A percentile compares a stretch with the other conserved stretches of the same genome.
These are phyloP conservation scores for Aspergillus affinis DNA, from an alignment of 495 filamentous ascomycete genomes.

Conservation along the genomic window DNA sequence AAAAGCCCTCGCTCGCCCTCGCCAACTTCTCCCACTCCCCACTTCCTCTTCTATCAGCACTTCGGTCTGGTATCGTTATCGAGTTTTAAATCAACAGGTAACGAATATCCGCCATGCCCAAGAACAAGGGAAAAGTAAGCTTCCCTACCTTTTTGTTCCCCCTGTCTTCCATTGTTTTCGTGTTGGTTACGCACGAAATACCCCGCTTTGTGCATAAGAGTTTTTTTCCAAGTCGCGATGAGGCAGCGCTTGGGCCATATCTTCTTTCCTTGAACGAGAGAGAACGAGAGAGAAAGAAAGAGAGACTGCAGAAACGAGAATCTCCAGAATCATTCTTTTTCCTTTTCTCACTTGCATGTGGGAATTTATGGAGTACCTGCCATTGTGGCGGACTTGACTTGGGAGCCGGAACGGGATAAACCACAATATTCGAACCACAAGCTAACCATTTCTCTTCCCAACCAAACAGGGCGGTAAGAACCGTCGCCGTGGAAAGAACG, in stretches of 20 bases:
- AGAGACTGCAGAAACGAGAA: neutral
- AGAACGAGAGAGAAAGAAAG: no score
- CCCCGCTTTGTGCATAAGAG: slow-evolving; percentile 9
- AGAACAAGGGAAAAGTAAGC: slow-evolving; percentile 97
- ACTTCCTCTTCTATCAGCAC: slow-evolving; percentile 18
- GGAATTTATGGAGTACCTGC: neutral
- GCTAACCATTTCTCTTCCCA: neutral
- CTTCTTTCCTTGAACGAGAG: neutral
- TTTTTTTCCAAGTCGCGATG: neutral
- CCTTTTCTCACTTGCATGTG: neutral
- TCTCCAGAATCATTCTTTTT: neutral
- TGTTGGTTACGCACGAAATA: slow-evolving; percentile 16
- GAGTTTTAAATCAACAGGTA: slow-evolving; percentile 26
- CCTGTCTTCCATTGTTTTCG: slow-evolving; percentile 30
- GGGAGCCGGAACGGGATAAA: neutral
- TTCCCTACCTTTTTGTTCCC: slow-evolving; percentile 20
- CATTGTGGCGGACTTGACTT: neutral
- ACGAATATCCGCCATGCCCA: slow-evolving; percentile 69
- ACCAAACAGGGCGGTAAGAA: slow-evolving; percentile 89
- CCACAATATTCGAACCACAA: neutral
- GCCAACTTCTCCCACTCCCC: slow-evolving; percentile 15
- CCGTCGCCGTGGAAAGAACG: slow-evolving; percentile 97
- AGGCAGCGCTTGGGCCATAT: neutral
- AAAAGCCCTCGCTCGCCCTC: slow-evolving; percentile 18
- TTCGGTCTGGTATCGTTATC: slow-evolving; percentile 18